Evolutionary conservation across 805 yeast species (phyloP).

Genomic region (Wickerhamiella hasegawae): DNA sequence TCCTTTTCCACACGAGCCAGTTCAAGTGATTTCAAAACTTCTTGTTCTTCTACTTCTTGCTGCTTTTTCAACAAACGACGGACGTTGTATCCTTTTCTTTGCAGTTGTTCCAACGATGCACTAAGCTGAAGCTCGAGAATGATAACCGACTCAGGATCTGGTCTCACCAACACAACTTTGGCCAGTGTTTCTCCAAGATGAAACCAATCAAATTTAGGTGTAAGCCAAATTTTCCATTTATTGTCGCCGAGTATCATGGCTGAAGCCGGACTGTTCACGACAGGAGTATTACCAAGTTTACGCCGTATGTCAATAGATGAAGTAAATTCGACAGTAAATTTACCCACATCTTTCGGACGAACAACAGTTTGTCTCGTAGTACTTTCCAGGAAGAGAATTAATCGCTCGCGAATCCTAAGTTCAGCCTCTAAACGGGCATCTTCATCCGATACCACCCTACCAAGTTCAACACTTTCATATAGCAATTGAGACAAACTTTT

Average conservation of each 20-base stretch:
- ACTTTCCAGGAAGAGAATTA: slow-evolving; percentile 19
- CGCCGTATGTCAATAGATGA: slow-evolving; percentile 15
- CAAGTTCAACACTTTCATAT: slow-evolving; percentile 16
- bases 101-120: slow-evolving; percentile 17
- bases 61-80: slow-evolving; percentile 18
- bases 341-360: slow-evolving; percentile 6
- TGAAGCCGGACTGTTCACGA: slow-evolving; percentile 2
- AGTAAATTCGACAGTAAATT: slow-evolving; percentile 15
- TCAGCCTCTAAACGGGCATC: slow-evolving; percentile 7
- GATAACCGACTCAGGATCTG: slow-evolving; percentile 24
- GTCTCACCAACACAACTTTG: slow-evolving; percentile 15
- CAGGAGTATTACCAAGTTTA: slow-evolving; percentile 13
- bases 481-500: slow-evolving; percentile 16
- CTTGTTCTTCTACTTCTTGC: slow-evolving; percentile 9
- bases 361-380: slow-evolving; percentile 9
- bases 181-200: slow-evolving; percentile 22
- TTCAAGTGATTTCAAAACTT: no score
- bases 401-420: slow-evolving; percentile 19
- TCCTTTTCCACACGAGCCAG: no score
- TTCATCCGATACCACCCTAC: slow-evolving; percentile 10
- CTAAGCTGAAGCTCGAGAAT: slow-evolving; percentile 23
- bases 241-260: slow-evolving; percentile 11
- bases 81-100: slow-evolving; percentile 26
- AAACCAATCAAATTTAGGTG: slow-evolving; percentile 22
- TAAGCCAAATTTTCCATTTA: slow-evolving; percentile 11